Evolutionary conservation across 192 early-diverging fungal genomes (phyloP), one percentile per base, ranked within the genome.

Genomic region (Coemansia sp.): DNA sequence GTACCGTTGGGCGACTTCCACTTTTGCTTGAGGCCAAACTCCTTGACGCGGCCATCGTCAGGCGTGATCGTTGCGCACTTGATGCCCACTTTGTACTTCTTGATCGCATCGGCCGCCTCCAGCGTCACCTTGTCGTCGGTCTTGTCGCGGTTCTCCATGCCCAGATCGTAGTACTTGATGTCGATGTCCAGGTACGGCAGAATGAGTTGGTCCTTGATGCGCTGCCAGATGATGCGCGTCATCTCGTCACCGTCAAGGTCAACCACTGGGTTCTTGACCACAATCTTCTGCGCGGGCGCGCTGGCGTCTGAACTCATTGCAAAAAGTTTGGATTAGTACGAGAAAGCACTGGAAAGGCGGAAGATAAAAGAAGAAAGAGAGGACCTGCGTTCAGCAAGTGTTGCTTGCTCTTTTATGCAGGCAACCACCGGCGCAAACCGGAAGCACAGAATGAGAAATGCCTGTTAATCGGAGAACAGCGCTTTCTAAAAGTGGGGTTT

Each of bases 21-120:
- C 91, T 95, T 98, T 79, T 94, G 75, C 88, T 98, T 96, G 58
- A 98, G 81, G 26, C 89, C 89, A 83, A 97, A 98, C 82, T 97
- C 94, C 68, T 92, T 81, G 52, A 98, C 94, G 68, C 96, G 90
- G 17, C 86, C 91, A 55, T 92, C 90, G 71, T 98, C 96, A 11
- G 96, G 94, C 20, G 96, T 98, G 76, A 98, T 98, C 38, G 96
- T 98, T 7, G 96, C 96, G 73, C 96, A 98, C 85, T 98, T 98
- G 85, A 98, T 98, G 66, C 94, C 89, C 56, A 94, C 95, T 69
- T 95, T 93, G 87, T 96, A 94, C 86, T 94, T 92, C 73, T 90
- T 89, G 81, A 96, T 97, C 12, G 96, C 96, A 67, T 94, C 91
- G 48, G 96, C 96, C 26, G 96, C 91, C 25, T 97, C 95, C 36